Conservation (phyloP, 1,284 basidiomycete genomes). For the Caloboletus firmus region DNA sequence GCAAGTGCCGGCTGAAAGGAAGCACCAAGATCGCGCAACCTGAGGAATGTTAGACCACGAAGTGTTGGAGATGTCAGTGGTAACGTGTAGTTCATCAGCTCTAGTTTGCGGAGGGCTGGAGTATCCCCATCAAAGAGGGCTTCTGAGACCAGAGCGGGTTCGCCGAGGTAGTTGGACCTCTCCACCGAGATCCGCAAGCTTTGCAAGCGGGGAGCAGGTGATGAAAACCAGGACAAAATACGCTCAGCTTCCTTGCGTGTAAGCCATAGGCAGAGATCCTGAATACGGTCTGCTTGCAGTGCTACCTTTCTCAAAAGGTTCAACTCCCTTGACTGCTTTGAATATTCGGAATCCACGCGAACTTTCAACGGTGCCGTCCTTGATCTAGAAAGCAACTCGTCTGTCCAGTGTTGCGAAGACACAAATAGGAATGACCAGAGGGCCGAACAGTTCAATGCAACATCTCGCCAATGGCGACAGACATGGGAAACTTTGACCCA, state of each 20-base stretch:
- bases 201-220: conserved; percentile 20
- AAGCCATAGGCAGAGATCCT: conserved; percentile 21
- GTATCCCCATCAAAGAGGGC: conserved; percentile 26
- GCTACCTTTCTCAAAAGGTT: conserved; percentile 25
- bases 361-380: conserved; percentile 35
- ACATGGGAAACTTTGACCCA: conserved; percentile 35
- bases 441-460: conserved; percentile 34
- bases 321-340: conserved; percentile 13
- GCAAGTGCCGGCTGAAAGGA: conserved; percentile 23
- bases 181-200: conserved; percentile 17
- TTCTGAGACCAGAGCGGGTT: conserved; percentile 15
- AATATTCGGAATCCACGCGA: conserved; percentile 19
- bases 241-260: conserved; percentile 6
- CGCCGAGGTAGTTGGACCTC: conserved; percentile 5
- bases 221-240: conserved; percentile 17
- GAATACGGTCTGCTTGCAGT: conserved; percentile 20
- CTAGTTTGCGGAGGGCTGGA: conserved; percentile 33
- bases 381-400: conserved; percentile 39
- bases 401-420: conserved; percentile 29
- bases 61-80: conserved; percentile 32
- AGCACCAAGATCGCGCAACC: conserved; percentile 24
- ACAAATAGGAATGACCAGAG: conserved; percentile 39
- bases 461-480: conserved; percentile 39
- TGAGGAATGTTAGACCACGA: conserved; percentile 32
- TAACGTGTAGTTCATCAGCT: conserved; percentile 30